Conservation (phyloP, 2,329 filamentous ascomycete genomes). For the Exophiala sp. region DNA sequence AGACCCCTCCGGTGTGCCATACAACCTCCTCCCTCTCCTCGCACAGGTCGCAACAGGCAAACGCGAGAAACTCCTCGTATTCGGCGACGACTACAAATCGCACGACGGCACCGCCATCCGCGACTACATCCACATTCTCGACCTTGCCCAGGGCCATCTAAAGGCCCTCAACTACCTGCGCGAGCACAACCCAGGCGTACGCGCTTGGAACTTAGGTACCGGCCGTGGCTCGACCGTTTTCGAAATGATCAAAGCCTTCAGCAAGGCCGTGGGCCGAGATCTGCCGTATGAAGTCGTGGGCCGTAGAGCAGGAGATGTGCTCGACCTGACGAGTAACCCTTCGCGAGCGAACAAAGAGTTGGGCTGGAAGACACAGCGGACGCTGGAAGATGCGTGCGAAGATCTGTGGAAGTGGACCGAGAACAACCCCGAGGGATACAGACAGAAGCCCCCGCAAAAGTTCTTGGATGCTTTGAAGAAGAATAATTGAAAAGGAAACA, state of each 20-base stretch:
- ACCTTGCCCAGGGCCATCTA: constrained; percentile 81
- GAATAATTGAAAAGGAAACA: constrained; percentile 9
- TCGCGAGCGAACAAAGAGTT: constrained; percentile 83
- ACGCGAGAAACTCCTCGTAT: constrained; percentile 88
- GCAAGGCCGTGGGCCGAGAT: constrained; percentile 76
- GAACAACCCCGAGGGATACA: constrained; percentile 95
- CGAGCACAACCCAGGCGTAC: constrained; percentile 78
- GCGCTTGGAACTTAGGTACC: constrained; percentile 94
- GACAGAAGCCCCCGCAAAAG: constrained; percentile 81
- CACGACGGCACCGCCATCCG: constrained; percentile 90
- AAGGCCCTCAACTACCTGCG: constrained; percentile 87
- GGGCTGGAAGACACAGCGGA: constrained; percentile 84
- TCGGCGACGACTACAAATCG: constrained; percentile 89
- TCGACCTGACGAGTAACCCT: constrained; percentile 92
- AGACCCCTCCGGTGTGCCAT: constrained; percentile 91
- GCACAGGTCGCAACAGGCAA: constrained; percentile 96
- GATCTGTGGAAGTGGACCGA: constrained; percentile 96
- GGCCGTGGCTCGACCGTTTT: constrained; percentile 93
- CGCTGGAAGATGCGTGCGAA: constrained; percentile 86
- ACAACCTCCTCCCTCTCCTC: constrained; percentile 89
- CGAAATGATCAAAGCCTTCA: constrained; percentile 96
- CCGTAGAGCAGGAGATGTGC: constrained; percentile 81
- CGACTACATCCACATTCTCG: constrained; percentile 96
- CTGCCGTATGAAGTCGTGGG: constrained; percentile 82
- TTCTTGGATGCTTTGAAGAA: constrained; percentile 64